Percentiles rank a stretch among this genome's conserved stretches.
These are phyloP conservation scores for Picea abies DNA, from an alignment of 83 land plant species.

Conservation along the genomic window DNA sequence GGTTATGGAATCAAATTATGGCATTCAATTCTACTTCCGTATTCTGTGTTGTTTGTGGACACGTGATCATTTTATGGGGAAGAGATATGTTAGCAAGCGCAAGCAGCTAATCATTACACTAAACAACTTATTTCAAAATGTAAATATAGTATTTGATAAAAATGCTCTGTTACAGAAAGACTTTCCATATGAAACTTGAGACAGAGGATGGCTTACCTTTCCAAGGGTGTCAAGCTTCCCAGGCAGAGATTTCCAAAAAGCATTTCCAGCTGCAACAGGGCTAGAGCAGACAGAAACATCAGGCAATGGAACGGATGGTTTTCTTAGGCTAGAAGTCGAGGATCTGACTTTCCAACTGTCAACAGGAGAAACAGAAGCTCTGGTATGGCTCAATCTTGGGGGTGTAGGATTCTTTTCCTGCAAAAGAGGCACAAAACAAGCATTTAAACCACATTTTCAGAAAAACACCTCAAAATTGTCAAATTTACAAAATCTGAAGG, in stretches of 20 bases:
- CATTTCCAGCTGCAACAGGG: neutral
- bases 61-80: neutral
- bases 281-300: conserved; percentile 1
- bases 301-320: neutral
- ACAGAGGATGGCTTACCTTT: neutral
- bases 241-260: conserved; percentile 10
- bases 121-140: neutral
- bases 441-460: neutral
- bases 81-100: neutral
- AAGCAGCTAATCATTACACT: neutral
- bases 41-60: neutral
- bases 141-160: neutral
- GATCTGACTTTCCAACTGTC: conserved; percentile 8
- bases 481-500: neutral
- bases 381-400: neutral
- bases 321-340: conserved; percentile 1
- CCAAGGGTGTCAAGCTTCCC: neutral
- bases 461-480: neutral
- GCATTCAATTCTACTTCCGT: no score
- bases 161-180: neutral
- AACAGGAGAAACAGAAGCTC: neutral
- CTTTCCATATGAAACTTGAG: neutral
- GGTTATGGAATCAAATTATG: no score
- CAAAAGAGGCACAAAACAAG: neutral
- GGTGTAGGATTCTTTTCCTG: conserved; percentile 17